Conservation (phyloP, 805 yeast species). For the Priceomyces haplophilus region DNA sequence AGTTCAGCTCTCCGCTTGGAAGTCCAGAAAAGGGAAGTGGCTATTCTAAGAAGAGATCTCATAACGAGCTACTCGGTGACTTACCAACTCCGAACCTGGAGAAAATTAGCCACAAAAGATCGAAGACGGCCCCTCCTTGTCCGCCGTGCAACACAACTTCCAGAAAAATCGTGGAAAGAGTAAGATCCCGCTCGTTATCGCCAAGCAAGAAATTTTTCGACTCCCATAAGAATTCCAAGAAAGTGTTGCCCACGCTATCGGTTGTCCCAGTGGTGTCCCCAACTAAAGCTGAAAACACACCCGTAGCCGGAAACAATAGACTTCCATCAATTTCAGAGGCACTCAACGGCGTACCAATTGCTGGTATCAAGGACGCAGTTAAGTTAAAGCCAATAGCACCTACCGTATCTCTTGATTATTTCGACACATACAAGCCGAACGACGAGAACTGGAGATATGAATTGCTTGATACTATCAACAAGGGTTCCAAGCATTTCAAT, state of each 20-base stretch:
- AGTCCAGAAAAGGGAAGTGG: constrained; percentile 10
- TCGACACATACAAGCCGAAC: constrained; percentile 44
- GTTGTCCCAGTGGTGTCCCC: not conserved
- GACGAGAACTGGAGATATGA: constrained; percentile 45
- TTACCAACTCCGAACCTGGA: not conserved
- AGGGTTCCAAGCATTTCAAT: constrained; percentile 23
- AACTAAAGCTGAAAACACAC: not conserved
- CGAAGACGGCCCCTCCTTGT: constrained; percentile 48
- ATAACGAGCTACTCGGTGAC: constrained; percentile 22
- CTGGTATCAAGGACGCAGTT: constrained; percentile 15
- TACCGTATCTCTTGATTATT: constrained; percentile 41
- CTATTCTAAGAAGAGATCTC: constrained; percentile 25
- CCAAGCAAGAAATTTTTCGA: constrained; percentile 19
- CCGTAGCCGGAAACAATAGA: constrained; percentile 6
- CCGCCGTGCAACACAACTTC: constrained; percentile 22
- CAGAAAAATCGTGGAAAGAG: not conserved
- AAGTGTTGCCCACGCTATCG: not conserved
- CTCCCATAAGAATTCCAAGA: constrained; percentile 6
- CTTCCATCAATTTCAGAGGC: constrained; percentile 39
- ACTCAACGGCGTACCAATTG: constrained; percentile 19
- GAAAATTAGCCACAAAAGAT: constrained; percentile 26
- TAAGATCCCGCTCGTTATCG: constrained; percentile 27
- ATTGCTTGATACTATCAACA: constrained; percentile 32
- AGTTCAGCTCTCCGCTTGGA: constrained; percentile 1
- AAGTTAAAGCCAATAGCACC: constrained; percentile 35